Conservation (phyloP, 164 flowering plant genomes). For the Warburgia ugandensis region DNA sequence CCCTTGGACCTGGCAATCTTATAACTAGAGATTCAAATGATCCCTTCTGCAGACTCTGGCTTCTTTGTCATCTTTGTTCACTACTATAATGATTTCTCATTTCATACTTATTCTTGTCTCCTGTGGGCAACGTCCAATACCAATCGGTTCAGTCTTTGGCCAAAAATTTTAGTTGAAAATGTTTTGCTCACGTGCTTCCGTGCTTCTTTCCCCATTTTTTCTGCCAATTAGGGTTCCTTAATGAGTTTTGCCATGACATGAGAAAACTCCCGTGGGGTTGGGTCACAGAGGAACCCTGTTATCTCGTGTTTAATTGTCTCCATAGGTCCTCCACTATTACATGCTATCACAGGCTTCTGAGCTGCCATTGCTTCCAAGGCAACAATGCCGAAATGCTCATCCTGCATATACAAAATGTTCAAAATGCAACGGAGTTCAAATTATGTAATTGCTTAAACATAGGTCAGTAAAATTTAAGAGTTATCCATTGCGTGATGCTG, state of each 20-base stretch:
- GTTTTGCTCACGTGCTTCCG: slow-evolving; percentile 51
- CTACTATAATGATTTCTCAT: no score
- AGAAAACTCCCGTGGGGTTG: slow-evolving; percentile 58
- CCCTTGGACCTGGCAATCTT: no score
- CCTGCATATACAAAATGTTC: no score
- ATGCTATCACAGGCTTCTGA: slow-evolving; percentile 84
- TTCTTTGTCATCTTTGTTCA: no score
- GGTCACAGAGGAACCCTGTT: slow-evolving; percentile 83
- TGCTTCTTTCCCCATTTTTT: slow-evolving; percentile 64
- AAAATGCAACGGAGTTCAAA: no score
- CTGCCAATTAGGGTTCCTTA: slow-evolving; percentile 45
- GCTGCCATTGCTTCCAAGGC: slow-evolving; percentile 99
- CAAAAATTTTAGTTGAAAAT: slow-evolving; percentile 76
- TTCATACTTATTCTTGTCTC: slow-evolving; percentile 1
- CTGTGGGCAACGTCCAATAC: slow-evolving; percentile 29
- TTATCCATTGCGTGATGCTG: no score
- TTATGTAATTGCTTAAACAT: no score
- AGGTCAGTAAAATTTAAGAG: no score
- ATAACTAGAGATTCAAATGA: no score
- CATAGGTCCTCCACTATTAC: slow-evolving; percentile 95
- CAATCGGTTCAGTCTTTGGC: slow-evolving; percentile 52
- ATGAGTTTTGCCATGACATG: slow-evolving; percentile 66
- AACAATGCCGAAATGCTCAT: slow-evolving; percentile 94
- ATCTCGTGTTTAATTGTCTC: slow-evolving; percentile 67
- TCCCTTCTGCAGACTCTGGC: no score